Evolutionary conservation across 768 basidiomycete genomes (phyloP), one percentile per base, ranked within the genome.

Genomic region (Xanthoconium purpureum): DNA sequence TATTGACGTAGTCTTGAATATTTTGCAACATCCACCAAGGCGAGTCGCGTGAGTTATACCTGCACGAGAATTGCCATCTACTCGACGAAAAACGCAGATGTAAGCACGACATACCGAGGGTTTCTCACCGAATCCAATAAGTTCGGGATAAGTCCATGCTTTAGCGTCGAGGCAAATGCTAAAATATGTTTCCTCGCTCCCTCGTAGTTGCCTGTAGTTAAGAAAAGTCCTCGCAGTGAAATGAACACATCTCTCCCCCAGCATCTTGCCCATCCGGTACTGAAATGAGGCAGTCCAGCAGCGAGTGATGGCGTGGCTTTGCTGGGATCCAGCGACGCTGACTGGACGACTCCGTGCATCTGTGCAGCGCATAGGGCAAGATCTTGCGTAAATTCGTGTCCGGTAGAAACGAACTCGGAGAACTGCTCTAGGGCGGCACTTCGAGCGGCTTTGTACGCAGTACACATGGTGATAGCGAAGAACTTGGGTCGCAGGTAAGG

Each of bases 21-120:
- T 90, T 97, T 70, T 99, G 96, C 56, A 98, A 71, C 91, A 98
- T 96, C 93, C 94, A 98, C 96, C 95, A 98, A 5, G 97, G 96
- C 8, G 93, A 94, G 69, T 99, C 97, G 50, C 97, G 87, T 6
- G 93, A 98, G 72, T 98, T 98, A 73, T 94, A 95, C 58, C 90
- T 90, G 57, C 10, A 40, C 18, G 8, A 40, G 6, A 7, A 28
- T 59, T 14, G 47, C 20, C 30, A 28, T 15, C 30, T 45, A 36
- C 33, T 42, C 20, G 20, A 24, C 36, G 12, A 8, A 36, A 15
- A 32, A 29, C 15, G 46, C 48, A 20, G 5, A 17, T 24, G 17
- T 3, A 47, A 33, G 8, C 28, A 32, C 7, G 11, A 68, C 78
- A 50, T 74, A 92, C 86, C 94, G 80, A 17, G 95, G 95, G 56